Conservation (phyloP, 2,329 filamentous ascomycete species). For the Pseudopithomyces chartarum region DNA sequence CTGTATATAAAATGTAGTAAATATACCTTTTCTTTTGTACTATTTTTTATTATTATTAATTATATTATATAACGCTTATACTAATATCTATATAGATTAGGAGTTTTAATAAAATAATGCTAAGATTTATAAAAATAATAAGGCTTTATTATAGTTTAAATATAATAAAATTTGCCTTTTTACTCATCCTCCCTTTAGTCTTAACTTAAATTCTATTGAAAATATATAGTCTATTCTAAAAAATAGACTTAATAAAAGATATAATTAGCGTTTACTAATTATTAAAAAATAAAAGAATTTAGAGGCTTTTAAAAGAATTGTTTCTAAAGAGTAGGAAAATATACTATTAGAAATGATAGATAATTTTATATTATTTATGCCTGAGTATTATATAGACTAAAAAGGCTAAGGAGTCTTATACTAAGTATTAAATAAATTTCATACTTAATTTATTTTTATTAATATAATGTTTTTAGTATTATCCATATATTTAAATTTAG, state of each 20-base stretch:
- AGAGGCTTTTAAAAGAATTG: not conserved
- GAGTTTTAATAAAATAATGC: too few relatives aligned
- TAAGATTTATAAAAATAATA: too few relatives aligned
- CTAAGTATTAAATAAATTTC: not conserved
- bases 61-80: too few relatives aligned
- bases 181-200: too few relatives aligned
- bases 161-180: too few relatives aligned
- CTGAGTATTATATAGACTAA: not conserved
- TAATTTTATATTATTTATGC: not conserved
- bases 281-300: not conserved
- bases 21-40: too few relatives aligned
- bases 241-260: not conserved
- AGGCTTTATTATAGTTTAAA: too few relatives aligned
- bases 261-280: not conserved
- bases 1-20: too few relatives aligned
- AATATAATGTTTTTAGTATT: not conserved
- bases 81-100: too few relatives aligned
- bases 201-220: not conserved
- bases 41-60: too few relatives aligned
- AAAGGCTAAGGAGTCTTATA: not conserved
- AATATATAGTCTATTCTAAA: not conserved
- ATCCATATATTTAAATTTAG: not conserved
- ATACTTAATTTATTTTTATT: not conserved
- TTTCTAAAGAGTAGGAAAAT: not conserved
- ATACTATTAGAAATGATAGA: not conserved